Conservation (phyloP, 768 basidiomycete species). For the Suillus cothurnatus region DNA sequence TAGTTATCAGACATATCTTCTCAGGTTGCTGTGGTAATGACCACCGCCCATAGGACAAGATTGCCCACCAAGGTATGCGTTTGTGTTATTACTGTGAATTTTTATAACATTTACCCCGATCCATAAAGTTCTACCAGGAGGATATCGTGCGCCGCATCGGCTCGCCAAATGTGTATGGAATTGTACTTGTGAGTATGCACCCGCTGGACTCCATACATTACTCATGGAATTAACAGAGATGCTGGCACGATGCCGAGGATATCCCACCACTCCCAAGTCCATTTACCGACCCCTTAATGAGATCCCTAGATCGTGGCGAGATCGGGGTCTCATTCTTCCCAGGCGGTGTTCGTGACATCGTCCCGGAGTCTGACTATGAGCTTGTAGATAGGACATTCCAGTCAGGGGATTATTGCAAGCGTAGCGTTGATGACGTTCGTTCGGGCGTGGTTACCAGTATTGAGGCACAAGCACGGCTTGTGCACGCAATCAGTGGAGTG, state of each 20-base stretch:
- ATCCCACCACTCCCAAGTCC: slow-evolving; percentile 44
- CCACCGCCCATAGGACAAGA: slow-evolving; percentile 21
- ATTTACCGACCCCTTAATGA: slow-evolving; percentile 68
- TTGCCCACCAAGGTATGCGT: slow-evolving; percentile 36
- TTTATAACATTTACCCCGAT: background rate
- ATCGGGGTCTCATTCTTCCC: slow-evolving; percentile 77
- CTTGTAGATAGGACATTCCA: slow-evolving; percentile 80
- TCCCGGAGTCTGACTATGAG: slow-evolving; percentile 64
- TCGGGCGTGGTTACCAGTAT: slow-evolving; percentile 75
- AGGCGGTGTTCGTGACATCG: slow-evolving; percentile 61
- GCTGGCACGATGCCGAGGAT: slow-evolving; percentile 89
- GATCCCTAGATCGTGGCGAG: slow-evolving; percentile 76
- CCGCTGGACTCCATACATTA: slow-evolving; percentile 10
- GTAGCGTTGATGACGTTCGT: slow-evolving; percentile 68
- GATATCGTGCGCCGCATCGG: slow-evolving; percentile 59
- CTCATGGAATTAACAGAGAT: slow-evolving; percentile 54
- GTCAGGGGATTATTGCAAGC: slow-evolving; percentile 82
- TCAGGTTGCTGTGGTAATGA: slow-evolving; percentile 24
- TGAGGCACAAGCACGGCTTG: slow-evolving; percentile 64
- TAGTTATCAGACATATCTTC: background rate
- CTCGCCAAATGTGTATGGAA: slow-evolving; percentile 48
- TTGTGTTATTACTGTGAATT: background rate
- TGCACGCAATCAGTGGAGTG: slow-evolving; percentile 72
- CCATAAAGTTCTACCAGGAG: slow-evolving; percentile 60
- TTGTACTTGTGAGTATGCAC: slow-evolving; percentile 60